A percentile compares a stretch with the other conserved stretches of the same genome.
Conservation (phyloP, 1,284 basidiomycete genomes). For the Heimioporus punctisporus region DNA sequence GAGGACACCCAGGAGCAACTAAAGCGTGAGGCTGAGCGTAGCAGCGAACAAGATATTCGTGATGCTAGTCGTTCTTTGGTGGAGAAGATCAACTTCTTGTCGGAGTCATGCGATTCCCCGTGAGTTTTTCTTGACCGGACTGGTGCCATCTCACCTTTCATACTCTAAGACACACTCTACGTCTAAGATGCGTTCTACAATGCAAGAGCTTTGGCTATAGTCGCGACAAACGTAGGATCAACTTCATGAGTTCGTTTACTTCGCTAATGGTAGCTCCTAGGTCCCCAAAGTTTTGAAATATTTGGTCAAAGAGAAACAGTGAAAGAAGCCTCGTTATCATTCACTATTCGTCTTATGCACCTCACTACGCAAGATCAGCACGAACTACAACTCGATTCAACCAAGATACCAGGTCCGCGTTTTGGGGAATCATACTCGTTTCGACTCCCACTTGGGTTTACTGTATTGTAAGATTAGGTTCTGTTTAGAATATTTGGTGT, state of each 20-base stretch:
- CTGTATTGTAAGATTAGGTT: not conserved
- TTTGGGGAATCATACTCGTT: conserved; percentile 35
- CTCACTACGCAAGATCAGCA: conserved; percentile 46
- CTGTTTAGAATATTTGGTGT: too few species aligned
- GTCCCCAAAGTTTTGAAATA: conserved; percentile 17
- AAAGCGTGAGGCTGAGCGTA: conserved; percentile 15
- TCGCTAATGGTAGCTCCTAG: conserved; percentile 4
- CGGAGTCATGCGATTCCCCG: conserved; percentile 17
- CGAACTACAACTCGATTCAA: conserved; percentile 40
- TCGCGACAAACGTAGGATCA: conserved; percentile 6
- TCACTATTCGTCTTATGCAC: conserved; percentile 40
- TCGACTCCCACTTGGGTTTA: conserved; percentile 30
- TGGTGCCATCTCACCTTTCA: not conserved
- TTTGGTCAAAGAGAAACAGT: conserved; percentile 17
- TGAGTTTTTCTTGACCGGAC: conserved; percentile 10
- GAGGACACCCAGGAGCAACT: conserved; percentile 24
- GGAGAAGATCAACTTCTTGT: conserved; percentile 22
- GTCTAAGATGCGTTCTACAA: conserved; percentile 7
- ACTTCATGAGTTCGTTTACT: not conserved
- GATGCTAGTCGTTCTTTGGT: conserved; percentile 24
- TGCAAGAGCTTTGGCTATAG: not conserved
- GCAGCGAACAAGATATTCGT: conserved; percentile 17
- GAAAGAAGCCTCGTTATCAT: conserved; percentile 31
- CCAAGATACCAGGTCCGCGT: conserved; percentile 40
- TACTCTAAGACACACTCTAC: conserved; percentile 17